Conservation (phyloP, 75 land plant species). For the Adiantum capillusveneris region DNA sequence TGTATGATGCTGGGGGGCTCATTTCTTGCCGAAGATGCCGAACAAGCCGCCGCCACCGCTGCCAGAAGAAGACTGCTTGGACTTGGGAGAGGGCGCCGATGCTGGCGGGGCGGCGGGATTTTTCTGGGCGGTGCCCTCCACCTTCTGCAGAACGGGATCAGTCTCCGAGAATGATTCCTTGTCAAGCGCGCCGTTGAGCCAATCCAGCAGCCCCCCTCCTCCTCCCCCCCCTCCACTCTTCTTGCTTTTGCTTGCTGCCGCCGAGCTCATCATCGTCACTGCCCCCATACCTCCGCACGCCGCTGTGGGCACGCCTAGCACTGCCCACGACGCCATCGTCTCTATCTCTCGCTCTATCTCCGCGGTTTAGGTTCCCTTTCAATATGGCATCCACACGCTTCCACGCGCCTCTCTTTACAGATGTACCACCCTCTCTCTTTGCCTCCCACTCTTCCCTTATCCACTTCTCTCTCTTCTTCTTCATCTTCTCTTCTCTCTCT, state of each 20-base stretch:
- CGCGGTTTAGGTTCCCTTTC: background rate
- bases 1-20: background rate
- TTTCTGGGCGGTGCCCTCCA: background rate
- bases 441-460: too few relatives aligned
- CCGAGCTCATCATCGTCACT: constrained; percentile 4
- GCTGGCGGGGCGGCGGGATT: background rate
- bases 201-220: constrained; percentile 11
- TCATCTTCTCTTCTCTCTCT: too few relatives aligned
- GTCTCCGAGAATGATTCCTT: constrained; percentile 4
- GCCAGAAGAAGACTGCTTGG: background rate
- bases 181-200: constrained; percentile 12
- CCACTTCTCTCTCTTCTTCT: too few relatives aligned
- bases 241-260: background rate
- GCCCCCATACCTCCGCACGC: background rate
- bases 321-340: constrained; percentile 3
- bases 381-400: background rate
- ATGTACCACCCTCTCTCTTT: too few relatives aligned
- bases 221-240: background rate
- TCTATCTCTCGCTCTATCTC: background rate
- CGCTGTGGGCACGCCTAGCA: background rate
- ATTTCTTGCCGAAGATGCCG: constrained; percentile 4
- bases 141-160: constrained; percentile 14
- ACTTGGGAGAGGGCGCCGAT: background rate
- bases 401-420: background rate
- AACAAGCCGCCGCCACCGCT: constrained; percentile 2